Evolutionary conservation across 768 basidiomycete genomes (phyloP), one percentile per base, ranked within the genome.

Genomic region (Termitomyces sp.): DNA sequence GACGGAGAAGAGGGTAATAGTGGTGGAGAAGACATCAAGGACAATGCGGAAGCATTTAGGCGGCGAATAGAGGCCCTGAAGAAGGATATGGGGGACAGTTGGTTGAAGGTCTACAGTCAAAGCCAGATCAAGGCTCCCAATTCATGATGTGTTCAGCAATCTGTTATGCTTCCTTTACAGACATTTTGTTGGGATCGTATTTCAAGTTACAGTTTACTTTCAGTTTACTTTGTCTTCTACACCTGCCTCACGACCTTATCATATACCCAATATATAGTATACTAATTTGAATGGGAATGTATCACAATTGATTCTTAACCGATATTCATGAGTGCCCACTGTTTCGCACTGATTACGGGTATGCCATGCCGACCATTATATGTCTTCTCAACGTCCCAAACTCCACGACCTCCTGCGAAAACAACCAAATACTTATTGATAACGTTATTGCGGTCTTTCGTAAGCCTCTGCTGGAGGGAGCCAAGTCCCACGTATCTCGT

Each of bases 11-110:
- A 71, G 40, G 69, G 69, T 62, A 63, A 65, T 32, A 59, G 64
- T 60, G 63, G 65, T n/a, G 58, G 65, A 54, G 70, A 66, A 28
- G 70, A 68, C 32, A 68, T 69, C 28, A 76, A 79, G 68, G 71
- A 82, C 61, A 80, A 84, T 63, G 89, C 82, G 28, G 92, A 92
- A 60, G 81, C 86, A 48, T 92, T 90, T 71, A 81, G 94, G 51
- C 83, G 84, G 59, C 81, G 81, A 67, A 89, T 96, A 55, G 94
- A 95, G 77, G 88, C 88, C 18, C 68, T 96, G 71, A 87, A 91
- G 72, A 81, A 85, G 61, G 94, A 96, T 68, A 93, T 95, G 81
- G 94, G 94, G 2, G 94, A 95, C 24, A 86, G 87, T 11, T 96
- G 92, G 92, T 68, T 96, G 68, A 90, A 89, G 72, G 91, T 94